Conservation (phyloP, 192 early-diverging fungal genomes). For the Kappamyces sp. region DNA sequence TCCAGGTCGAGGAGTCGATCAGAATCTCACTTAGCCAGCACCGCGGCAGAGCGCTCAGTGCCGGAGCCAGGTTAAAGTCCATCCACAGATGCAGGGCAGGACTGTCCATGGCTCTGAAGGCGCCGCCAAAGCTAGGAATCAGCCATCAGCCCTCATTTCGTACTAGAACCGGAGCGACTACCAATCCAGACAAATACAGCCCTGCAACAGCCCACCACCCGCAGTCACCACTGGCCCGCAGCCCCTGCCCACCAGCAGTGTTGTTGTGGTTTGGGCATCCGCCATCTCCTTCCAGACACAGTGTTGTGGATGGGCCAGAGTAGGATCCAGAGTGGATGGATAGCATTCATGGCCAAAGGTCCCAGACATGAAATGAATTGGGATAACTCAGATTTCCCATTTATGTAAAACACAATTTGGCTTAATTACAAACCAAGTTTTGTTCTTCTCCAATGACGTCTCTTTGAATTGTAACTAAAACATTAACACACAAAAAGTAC, state of each 20-base stretch:
- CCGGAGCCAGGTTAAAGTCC: constrained; percentile 15
- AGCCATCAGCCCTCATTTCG: too few species aligned
- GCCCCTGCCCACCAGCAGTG: too few species aligned
- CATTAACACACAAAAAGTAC: constrained; percentile 26
- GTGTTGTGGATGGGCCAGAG: too few species aligned
- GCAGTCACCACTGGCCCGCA: too few species aligned
- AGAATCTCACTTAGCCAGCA: constrained; percentile 1
- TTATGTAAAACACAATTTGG: too few species aligned
- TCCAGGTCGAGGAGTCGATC: constrained; percentile 18
- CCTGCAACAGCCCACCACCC: too few species aligned
- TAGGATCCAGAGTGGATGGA: not conserved
- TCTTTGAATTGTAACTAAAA: constrained; percentile 94
- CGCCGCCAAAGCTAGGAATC: constrained; percentile 9
- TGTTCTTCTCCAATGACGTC: constrained; percentile 98
- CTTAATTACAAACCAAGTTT: constrained; percentile 86
- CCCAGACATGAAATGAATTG: not conserved
- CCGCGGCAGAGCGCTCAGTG: not conserved
- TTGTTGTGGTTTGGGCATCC: too few species aligned
- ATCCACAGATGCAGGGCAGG: constrained; percentile 15
- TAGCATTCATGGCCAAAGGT: not conserved
- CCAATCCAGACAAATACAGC: too few species aligned
- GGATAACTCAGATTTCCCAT: too few species aligned
- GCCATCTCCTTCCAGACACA: too few species aligned
- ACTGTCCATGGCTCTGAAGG: not conserved
- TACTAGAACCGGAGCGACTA: too few species aligned